These are phyloP conservation scores for Microbotryum saponariae DNA, from an alignment of 1,284 basidiomycete genomes.

Conservation along the genomic window DNA sequence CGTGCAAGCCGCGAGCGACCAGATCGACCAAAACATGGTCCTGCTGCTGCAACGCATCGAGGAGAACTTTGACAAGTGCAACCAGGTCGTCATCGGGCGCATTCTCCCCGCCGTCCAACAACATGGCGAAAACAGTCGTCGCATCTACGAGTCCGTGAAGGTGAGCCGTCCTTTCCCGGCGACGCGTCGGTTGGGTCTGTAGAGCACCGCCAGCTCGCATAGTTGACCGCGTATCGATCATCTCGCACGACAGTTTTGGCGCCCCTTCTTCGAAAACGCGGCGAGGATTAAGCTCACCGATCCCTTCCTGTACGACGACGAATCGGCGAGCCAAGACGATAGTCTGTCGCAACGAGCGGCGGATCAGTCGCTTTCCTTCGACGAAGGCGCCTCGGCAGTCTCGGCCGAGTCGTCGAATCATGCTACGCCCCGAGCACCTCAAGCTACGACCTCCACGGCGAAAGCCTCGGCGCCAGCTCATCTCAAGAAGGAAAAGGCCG, in stretches of 20 bases:
- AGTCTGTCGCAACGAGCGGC: background rate
- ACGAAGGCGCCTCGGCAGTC: slow-evolving; percentile 5
- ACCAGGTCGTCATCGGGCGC: slow-evolving; percentile 28
- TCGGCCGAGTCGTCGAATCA: background rate
- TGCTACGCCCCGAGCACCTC: background rate
- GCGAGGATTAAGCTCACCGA: slow-evolving; percentile 18
- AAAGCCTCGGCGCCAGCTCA: background rate
- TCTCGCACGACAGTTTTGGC: slow-evolving; percentile 29
- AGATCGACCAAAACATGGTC: slow-evolving; percentile 35
- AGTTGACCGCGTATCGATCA: background rate
- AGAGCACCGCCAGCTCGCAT: background rate
- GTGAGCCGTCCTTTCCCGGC: slow-evolving; percentile 10
- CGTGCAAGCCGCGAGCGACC: slow-evolving; percentile 29
- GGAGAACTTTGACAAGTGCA: slow-evolving; percentile 29
- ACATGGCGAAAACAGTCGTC: slow-evolving; percentile 32
- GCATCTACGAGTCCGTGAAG: slow-evolving; percentile 35
- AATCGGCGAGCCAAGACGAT: slow-evolving; percentile 1
- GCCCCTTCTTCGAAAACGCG: slow-evolving; percentile 34
- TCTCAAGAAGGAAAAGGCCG: background rate
- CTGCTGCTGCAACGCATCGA: slow-evolving; percentile 31
- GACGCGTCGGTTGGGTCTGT: background rate
- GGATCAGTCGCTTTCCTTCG: slow-evolving; percentile 10
- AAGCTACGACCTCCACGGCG: background rate
- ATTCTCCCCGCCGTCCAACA: slow-evolving; percentile 31
- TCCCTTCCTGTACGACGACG: slow-evolving; percentile 9